A percentile compares a stretch with the other conserved stretches of the same genome.
These are phyloP conservation scores for Lipomyces sp. DNA, from an alignment of 805 yeast genomes.

Conservation along the genomic window DNA sequence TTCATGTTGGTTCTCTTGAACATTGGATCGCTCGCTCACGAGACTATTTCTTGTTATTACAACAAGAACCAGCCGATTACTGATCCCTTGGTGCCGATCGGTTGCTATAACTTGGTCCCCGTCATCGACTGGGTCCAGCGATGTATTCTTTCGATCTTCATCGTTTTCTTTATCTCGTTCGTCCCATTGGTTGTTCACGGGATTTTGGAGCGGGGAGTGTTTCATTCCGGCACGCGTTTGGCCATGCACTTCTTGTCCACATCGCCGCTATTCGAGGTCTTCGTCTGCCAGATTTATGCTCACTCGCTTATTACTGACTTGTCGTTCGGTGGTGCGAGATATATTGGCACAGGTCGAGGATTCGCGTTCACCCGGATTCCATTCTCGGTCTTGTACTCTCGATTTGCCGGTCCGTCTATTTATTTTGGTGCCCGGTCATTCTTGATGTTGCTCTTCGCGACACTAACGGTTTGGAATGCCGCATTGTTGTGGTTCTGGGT, in stretches of 20 bases:
- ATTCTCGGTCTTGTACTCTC: slow-evolving; percentile 72
- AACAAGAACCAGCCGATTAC: slow-evolving; percentile 71
- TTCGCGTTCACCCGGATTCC: slow-evolving; percentile 84
- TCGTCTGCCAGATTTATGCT: slow-evolving; percentile 92
- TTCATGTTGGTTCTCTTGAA: slow-evolving; percentile 81
- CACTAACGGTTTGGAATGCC: slow-evolving; percentile 89
- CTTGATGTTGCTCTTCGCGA: slow-evolving; percentile 73
- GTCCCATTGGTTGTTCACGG: slow-evolving; percentile 88
- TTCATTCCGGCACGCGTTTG: slow-evolving; percentile 73
- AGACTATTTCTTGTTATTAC: slow-evolving; percentile 70
- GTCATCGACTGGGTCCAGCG: slow-evolving; percentile 89
- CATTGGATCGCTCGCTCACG: slow-evolving; percentile 77
- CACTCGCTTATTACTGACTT: slow-evolving; percentile 74
- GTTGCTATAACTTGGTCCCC: slow-evolving; percentile 85
- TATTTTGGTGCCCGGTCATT: slow-evolving; percentile 76
- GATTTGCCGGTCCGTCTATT: slow-evolving; percentile 76
- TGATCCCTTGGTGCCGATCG: slow-evolving; percentile 73
- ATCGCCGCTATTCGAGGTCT: slow-evolving; percentile 92
- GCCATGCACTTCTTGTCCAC: slow-evolving; percentile 76
- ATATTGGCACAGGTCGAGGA: slow-evolving; percentile 92
- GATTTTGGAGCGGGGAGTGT: slow-evolving; percentile 78
- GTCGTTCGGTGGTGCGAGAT: slow-evolving; percentile 88
- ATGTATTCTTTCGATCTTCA: slow-evolving; percentile 85
- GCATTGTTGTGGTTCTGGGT: slow-evolving; percentile 98
- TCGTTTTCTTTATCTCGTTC: slow-evolving; percentile 90